Conservation (phyloP, 108 stramenopile genomes). For the Skeletonema potamos region DNA sequence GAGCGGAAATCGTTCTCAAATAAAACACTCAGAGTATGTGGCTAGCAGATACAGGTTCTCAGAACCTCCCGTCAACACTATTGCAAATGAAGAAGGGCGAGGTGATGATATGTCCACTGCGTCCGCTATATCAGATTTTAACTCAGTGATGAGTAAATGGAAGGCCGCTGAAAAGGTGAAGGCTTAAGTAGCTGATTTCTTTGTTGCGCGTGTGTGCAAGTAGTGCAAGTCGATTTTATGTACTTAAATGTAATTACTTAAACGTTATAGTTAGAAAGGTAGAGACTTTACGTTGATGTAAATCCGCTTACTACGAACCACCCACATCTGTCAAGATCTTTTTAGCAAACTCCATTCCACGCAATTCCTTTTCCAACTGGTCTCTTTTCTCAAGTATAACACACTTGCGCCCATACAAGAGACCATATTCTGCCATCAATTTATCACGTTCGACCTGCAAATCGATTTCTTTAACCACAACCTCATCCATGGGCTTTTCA, state of each 20-base stretch:
- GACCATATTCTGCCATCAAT: constrained; percentile 6
- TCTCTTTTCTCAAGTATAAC: background rate
- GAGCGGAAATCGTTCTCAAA: background rate
- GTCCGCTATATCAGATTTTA: background rate
- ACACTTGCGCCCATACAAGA: background rate
- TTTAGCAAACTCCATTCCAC: background rate
- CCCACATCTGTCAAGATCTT: background rate
- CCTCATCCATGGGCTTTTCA: constrained; percentile 13
- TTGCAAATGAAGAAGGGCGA: background rate
- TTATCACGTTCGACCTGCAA: background rate
- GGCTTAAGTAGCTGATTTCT: background rate
- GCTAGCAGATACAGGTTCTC: background rate
- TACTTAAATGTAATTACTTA: too few species aligned
- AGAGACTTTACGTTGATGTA: background rate
- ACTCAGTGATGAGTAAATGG: background rate
- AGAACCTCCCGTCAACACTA: background rate
- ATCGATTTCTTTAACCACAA: background rate
- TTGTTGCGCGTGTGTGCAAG: too few species aligned
- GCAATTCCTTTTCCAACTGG: background rate
- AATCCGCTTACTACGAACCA: background rate
- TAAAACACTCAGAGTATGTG: background rate
- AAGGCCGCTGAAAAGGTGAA: background rate
- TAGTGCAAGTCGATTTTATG: too few species aligned
- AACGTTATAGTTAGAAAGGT: too few species aligned
- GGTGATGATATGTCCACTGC: background rate